Percentiles rank a stretch among this genome's conserved stretches.
Conservation (phyloP, 345 rosid genomes). For the Gossypioides kirkii region DNA sequence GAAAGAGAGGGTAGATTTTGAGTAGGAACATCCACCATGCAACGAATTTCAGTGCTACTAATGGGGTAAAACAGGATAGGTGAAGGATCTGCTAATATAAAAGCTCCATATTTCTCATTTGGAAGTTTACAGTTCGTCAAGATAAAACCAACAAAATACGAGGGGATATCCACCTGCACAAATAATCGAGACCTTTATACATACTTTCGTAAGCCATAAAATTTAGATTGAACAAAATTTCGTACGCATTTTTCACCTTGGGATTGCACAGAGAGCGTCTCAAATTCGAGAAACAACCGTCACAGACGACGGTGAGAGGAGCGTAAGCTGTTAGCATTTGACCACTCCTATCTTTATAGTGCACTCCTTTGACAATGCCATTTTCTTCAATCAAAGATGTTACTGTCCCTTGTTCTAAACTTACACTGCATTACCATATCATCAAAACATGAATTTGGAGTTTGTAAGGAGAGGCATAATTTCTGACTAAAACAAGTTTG, state of each 20-base stretch:
- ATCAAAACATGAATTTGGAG: not conserved
- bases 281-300: too few relatives aligned
- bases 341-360: too few relatives aligned
- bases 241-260: too few relatives aligned
- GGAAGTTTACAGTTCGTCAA: slow-evolving; percentile 62
- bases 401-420: slow-evolving; percentile 59
- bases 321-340: too few relatives aligned
- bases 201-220: not conserved
- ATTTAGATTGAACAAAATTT: too few relatives aligned
- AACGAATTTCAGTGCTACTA: slow-evolving; percentile 28
- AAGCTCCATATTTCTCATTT: slow-evolving; percentile 43
- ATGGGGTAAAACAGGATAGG: slow-evolving; percentile 52
- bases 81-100: slow-evolving; percentile 54
- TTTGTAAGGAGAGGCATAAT: too few relatives aligned
- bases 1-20: slow-evolving; percentile 58
- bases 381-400: too few relatives aligned
- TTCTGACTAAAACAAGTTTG: too few relatives aligned
- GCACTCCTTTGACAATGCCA: too few relatives aligned
- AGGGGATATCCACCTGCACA: too few relatives aligned
- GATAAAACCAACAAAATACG: slow-evolving; percentile 56
- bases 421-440: slow-evolving; percentile 34
- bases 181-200: not conserved
- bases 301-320: too few relatives aligned
- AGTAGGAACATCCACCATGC: slow-evolving; percentile 15
- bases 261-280: too few relatives aligned